These are phyloP conservation scores for Linum trigynum DNA, from an alignment of 345 rosid genomes.

Conservation along the genomic window DNA sequence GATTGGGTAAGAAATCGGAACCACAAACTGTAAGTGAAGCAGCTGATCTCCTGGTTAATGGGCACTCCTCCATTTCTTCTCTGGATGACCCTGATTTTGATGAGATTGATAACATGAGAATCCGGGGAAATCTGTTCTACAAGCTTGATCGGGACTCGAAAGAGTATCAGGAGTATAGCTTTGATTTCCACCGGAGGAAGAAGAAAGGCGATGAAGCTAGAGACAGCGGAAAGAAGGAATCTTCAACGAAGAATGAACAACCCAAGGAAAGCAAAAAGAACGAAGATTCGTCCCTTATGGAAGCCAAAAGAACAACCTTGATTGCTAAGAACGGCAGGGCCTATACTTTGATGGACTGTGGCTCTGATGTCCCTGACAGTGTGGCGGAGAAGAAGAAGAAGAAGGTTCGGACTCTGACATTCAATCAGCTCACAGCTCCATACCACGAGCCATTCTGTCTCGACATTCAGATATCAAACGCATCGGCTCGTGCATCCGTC, in stretches of 20 bases:
- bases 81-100: constrained; percentile 42
- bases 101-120: constrained; percentile 69
- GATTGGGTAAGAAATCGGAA: constrained; percentile 15
- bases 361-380: constrained; percentile 2
- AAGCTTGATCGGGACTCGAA: constrained; percentile 68
- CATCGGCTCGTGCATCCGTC: constrained; percentile 75
- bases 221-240: constrained; percentile 24
- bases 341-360: constrained; percentile 5
- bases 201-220: constrained; percentile 25
- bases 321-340: constrained; percentile 11
- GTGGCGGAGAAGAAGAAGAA: constrained; percentile 13
- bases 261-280: constrained; percentile 23
- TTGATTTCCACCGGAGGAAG: constrained; percentile 64
- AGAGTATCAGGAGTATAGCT: constrained; percentile 68
- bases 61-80: constrained; percentile 7
- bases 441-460: constrained; percentile 83
- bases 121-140: constrained; percentile 68
- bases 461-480: constrained; percentile 70
- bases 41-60: constrained; percentile 9
- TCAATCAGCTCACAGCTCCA: constrained; percentile 80
- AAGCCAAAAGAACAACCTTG: constrained; percentile 14
- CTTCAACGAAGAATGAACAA: constrained; percentile 20
- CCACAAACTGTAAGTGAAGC: constrained; percentile 4
- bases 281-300: constrained; percentile 13
- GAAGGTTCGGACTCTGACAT: constrained; percentile 54